These are phyloP conservation scores for Citropsis articulata DNA, from an alignment of 345 rosid species.

Conservation along the genomic window DNA sequence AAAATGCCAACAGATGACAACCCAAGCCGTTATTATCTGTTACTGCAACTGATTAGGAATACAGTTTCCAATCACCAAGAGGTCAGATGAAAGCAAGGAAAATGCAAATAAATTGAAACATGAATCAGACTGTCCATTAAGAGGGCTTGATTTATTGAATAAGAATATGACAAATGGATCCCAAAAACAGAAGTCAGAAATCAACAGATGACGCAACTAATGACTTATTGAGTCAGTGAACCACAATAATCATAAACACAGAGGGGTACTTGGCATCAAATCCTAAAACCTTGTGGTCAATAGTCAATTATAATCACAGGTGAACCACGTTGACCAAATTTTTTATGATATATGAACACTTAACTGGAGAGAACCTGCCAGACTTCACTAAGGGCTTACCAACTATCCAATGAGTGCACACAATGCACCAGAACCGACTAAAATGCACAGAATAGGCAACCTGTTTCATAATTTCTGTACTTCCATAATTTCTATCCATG, in stretches of 20 bases:
- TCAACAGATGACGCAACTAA: not conserved
- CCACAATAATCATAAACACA: not conserved
- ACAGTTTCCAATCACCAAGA: not conserved
- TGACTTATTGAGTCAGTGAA: not conserved
- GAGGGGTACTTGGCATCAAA: not conserved
- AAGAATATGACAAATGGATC: not conserved
- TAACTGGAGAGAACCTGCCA: not conserved
- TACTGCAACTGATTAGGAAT: not conserved
- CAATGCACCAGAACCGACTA: not conserved
- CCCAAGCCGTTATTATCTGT: not conserved
- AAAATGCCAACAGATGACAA: not conserved
- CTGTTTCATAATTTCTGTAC: not conserved
- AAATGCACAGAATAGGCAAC: not conserved
- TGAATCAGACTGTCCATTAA: not conserved
- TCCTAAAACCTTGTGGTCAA: not conserved
- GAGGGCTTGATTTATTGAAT: not conserved
- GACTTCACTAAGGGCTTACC: not conserved
- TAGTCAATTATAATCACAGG: not conserved
- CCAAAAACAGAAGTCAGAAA: not conserved
- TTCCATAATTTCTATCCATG: not conserved
- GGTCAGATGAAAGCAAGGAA: not conserved
- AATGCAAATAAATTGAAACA: not conserved
- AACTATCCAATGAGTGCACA: not conserved
- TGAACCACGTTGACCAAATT: not conserved
- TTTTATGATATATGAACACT: not conserved